A percentile compares a stretch with the other conserved stretches of the same genome.
Evolutionary conservation across 176 grass and related monocot species (phyloP).

Genomic region (Olyra latifolia): DNA sequence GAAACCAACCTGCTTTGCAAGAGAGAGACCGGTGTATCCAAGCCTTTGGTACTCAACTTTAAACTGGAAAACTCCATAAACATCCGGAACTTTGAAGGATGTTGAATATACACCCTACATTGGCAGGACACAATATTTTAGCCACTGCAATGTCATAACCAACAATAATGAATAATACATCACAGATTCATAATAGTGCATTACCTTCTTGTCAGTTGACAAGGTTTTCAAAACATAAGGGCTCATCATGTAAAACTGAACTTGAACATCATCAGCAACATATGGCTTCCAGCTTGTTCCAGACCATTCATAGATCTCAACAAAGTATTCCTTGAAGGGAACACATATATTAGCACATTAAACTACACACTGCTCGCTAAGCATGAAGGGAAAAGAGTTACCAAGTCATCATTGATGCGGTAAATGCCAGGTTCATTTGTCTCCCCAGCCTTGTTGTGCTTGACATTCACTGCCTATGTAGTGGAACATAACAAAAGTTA

Average conservation of each 20-base stretch:
- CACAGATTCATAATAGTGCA: neutral
- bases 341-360: slow-evolving; percentile 35
- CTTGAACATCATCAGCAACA: slow-evolving; percentile 93
- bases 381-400: slow-evolving; percentile 46
- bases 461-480: slow-evolving; percentile 74
- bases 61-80: slow-evolving; percentile 99
- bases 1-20: slow-evolving; percentile 82
- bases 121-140: slow-evolving; percentile 23
- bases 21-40: slow-evolving; percentile 89
- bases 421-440: slow-evolving; percentile 88
- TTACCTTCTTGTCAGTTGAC: slow-evolving; percentile 71
- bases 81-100: slow-evolving; percentile 98
- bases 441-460: slow-evolving; percentile 84
- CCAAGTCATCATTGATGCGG: slow-evolving; percentile 98
- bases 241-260: slow-evolving; percentile 99
- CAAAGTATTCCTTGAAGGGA: slow-evolving; percentile 78
- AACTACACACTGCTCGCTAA: slow-evolving; percentile 12
- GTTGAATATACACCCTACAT: slow-evolving; percentile 79
- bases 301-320: slow-evolving; percentile 99
- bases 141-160: slow-evolving; percentile 25
- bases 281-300: slow-evolving; percentile 98
- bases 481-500: slow-evolving; percentile 15
- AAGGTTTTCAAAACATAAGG: slow-evolving; percentile 92
- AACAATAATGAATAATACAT: slow-evolving; percentile 1
- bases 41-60: slow-evolving; percentile 92